Evolutionary conservation across 75 land plant species (phyloP).

Genomic region (Adiantum capillusveneris): DNA sequence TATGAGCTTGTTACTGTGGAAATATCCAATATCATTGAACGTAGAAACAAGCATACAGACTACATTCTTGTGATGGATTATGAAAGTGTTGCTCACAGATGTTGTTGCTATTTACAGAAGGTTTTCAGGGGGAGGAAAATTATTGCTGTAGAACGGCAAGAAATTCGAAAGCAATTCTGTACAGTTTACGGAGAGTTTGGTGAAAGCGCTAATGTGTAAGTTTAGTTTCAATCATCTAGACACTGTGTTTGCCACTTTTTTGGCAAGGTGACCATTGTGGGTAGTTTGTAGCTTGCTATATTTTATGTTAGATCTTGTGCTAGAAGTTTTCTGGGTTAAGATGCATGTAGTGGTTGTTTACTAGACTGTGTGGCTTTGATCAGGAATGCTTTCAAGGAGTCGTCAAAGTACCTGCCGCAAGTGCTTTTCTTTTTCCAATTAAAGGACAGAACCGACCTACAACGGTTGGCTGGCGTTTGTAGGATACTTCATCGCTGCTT

Average conservation of each 20-base stretch:
- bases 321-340: too few relatives aligned
- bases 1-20: too few relatives aligned
- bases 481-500: conserved; percentile 35
- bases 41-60: too few relatives aligned
- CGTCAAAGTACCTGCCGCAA: conserved; percentile 70
- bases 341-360: too few relatives aligned
- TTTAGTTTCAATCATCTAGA: not conserved
- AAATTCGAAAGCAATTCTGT: conserved; percentile 54
- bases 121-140: conserved; percentile 75
- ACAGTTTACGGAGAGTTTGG: conserved; percentile 49
- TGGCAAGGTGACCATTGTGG: too few relatives aligned
- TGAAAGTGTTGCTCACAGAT: not conserved
- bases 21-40: too few relatives aligned
- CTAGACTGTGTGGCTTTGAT: not conserved
- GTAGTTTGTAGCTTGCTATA: too few relatives aligned
- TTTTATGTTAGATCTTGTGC: too few relatives aligned
- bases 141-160: conserved; percentile 36
- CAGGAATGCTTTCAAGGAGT: conserved; percentile 71
- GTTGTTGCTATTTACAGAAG: conserved; percentile 45
- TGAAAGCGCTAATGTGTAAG: conserved; percentile 56
- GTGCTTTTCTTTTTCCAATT: conserved; percentile 67
- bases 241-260: too few relatives aligned
- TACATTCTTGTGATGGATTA: too few relatives aligned
- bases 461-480: conserved; percentile 59
- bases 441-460: conserved; percentile 45